A percentile compares a stretch with the other conserved stretches of the same genome.
These are phyloP conservation scores for Ehretia macrophylla DNA, from an alignment of 257 asterid species.

Conservation along the genomic window DNA sequence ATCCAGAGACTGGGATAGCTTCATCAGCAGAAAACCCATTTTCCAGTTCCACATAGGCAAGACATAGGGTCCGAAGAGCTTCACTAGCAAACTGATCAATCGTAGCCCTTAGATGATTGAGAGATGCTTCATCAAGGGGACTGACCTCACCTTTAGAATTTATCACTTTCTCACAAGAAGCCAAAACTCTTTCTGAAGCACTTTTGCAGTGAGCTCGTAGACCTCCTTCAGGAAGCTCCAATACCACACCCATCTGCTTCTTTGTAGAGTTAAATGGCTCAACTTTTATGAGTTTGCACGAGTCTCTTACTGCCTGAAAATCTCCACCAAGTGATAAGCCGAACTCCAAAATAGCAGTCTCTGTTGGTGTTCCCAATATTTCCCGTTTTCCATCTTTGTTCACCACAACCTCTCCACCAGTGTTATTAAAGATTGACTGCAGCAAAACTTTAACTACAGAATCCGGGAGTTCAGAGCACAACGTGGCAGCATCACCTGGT, in stretches of 20 bases:
- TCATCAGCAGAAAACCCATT: slow-evolving; percentile 44
- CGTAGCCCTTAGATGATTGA: slow-evolving; percentile 32
- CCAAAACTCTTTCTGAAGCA: slow-evolving; percentile 80
- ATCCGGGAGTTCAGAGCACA: slow-evolving; percentile 46
- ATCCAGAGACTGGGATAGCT: slow-evolving; percentile 64
- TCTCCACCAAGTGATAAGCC: slow-evolving; percentile 77
- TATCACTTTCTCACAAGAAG: slow-evolving; percentile 66
- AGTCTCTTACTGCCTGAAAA: slow-evolving; percentile 44
- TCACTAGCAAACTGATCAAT: slow-evolving; percentile 73
- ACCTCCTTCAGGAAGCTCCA: slow-evolving; percentile 70
- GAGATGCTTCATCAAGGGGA: slow-evolving; percentile 46
- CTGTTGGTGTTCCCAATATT: slow-evolving; percentile 24
- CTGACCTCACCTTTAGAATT: slow-evolving; percentile 55
- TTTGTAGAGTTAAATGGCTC: slow-evolving; percentile 92
- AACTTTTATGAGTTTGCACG: slow-evolving; percentile 50
- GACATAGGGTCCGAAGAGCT: slow-evolving; percentile 85
- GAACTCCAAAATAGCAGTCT: slow-evolving; percentile 38
- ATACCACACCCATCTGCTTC: slow-evolving; percentile 74
- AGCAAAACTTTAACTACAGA: slow-evolving; percentile 37
- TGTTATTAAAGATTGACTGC: slow-evolving; percentile 77
- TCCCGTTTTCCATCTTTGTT: slow-evolving; percentile 19
- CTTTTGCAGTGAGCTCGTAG: slow-evolving; percentile 77
- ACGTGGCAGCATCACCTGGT: slow-evolving; percentile 4
- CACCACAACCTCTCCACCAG: slow-evolving; percentile 31
- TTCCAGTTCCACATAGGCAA: slow-evolving; percentile 72